Conservation (phyloP, 352 stramenopile genomes). For the Phytophthora rubi region DNA sequence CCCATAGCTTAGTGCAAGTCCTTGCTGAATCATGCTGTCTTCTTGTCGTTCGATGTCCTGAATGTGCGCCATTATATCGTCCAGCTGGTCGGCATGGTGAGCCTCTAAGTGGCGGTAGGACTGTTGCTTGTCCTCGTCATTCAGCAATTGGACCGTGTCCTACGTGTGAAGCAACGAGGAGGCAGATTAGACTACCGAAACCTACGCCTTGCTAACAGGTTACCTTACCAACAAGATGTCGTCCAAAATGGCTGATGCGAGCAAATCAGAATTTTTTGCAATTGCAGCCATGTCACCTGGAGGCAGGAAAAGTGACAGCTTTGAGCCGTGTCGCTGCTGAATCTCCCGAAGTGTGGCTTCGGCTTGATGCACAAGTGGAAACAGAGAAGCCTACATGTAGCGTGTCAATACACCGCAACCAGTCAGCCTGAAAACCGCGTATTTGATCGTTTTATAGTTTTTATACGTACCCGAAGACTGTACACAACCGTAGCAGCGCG, state of each 20-base stretch:
- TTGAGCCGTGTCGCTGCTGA: constrained; percentile 41
- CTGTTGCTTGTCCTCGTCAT: constrained; percentile 53
- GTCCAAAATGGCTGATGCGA: constrained; percentile 65
- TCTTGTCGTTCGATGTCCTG: constrained; percentile 56
- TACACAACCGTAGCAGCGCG: constrained; percentile 55
- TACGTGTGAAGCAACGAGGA: constrained; percentile 14
- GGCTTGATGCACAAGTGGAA: constrained; percentile 60
- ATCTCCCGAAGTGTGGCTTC: constrained; percentile 53
- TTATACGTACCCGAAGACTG: constrained; percentile 45
- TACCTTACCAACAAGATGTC: constrained; percentile 62
- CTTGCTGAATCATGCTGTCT: constrained; percentile 44
- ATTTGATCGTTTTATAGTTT: not conserved
- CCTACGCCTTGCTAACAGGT: not conserved
- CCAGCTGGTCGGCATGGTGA: constrained; percentile 44
- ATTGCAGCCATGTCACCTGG: constrained; percentile 47
- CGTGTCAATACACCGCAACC: not conserved
- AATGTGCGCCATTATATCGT: constrained; percentile 59
- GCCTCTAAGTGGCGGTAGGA: constrained; percentile 32
- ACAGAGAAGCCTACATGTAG: constrained; percentile 46
- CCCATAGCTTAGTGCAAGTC: constrained; percentile 37
- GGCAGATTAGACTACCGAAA: constrained; percentile 2
- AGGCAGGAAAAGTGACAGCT: constrained; percentile 52
- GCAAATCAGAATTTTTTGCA: constrained; percentile 54
- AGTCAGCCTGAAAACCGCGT: not conserved
- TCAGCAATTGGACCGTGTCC: constrained; percentile 68